Percentiles rank a stretch among this genome's conserved stretches.
Evolutionary conservation across 495 filamentous ascomycete species (phyloP).

Genomic region (Usnea hakonensis): DNA sequence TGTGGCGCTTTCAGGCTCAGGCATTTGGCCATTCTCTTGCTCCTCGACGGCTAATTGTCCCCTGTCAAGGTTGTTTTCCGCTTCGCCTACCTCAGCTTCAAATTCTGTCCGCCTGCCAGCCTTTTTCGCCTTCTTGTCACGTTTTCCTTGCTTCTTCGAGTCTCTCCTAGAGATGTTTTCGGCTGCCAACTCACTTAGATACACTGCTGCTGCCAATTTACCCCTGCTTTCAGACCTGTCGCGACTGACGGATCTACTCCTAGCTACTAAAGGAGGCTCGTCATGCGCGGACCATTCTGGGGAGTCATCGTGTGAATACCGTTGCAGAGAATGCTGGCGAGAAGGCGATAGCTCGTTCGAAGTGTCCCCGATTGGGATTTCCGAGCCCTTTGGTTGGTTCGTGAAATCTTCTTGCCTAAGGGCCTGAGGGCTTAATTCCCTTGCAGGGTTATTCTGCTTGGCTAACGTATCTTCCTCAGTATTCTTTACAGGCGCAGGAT

Average conservation of each 20-base stretch:
- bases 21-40: background rate
- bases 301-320: background rate
- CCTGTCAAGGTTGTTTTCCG: background rate
- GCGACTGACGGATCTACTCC: background rate
- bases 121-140: conserved; percentile 23
- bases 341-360: conserved; percentile 1
- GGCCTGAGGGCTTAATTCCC: background rate
- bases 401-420: background rate
- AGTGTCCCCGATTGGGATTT: background rate
- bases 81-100: background rate
- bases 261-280: background rate
- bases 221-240: background rate
- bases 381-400: background rate
- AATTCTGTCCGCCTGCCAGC: background rate
- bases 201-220: background rate
- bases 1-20: background rate
- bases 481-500: background rate
- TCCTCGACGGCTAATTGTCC: background rate
- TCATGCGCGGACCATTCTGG: too few species aligned
- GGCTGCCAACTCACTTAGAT: conserved; percentile 8
- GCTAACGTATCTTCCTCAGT: conserved; percentile 51
- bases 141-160: conserved; percentile 11
- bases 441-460: background rate
- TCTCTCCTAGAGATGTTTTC: conserved; percentile 8
- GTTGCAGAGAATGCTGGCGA: conserved; percentile 1